Evolutionary conservation across 2,329 filamentous ascomycete species (phyloP).

Genomic region (Tolypocladium pustulatum): DNA sequence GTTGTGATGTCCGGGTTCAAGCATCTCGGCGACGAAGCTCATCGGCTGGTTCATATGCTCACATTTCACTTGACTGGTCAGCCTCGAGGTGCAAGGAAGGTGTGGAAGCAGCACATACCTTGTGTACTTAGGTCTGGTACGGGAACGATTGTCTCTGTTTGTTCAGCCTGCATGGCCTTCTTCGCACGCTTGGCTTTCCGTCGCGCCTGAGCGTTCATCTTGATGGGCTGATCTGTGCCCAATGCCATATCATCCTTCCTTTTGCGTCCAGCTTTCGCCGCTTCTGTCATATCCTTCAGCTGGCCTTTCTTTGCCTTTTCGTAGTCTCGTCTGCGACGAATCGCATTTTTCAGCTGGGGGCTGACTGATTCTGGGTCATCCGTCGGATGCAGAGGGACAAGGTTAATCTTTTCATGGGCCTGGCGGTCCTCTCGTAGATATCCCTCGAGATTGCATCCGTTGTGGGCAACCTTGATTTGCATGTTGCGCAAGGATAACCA

Average conservation of each 20-base stretch:
- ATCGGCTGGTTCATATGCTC: conserved; percentile 28
- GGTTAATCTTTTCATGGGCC: conserved; percentile 34
- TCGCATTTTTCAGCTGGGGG: conserved; percentile 42
- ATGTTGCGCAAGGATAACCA: conserved; percentile 64
- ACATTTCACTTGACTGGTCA: conserved; percentile 29
- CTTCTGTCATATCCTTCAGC: conserved; percentile 25
- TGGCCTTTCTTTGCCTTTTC: conserved; percentile 34
- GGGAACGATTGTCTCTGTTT: conserved; percentile 6
- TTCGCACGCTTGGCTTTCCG: conserved; percentile 8
- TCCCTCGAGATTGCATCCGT: conserved; percentile 55
- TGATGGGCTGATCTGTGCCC: conserved; percentile 13
- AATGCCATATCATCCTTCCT: conserved; percentile 20
- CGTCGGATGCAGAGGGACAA: conserved; percentile 37
- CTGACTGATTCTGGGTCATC: conserved; percentile 32
- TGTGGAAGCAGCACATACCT: conserved; percentile 11
- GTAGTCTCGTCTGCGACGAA: conserved; percentile 57
- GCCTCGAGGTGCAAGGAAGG: background rate
- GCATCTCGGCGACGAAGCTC: conserved; percentile 27
- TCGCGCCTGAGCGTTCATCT: conserved; percentile 14
- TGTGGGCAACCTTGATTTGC: conserved; percentile 49
- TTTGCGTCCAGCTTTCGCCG: conserved; percentile 26
- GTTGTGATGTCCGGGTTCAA: conserved; percentile 27
- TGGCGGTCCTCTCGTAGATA: conserved; percentile 52
- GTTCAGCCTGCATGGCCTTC: conserved; percentile 8
- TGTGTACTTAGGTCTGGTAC: conserved; percentile 18